Conservation (phyloP, 352 stramenopile species). For the Phytopythium montanum region DNA sequence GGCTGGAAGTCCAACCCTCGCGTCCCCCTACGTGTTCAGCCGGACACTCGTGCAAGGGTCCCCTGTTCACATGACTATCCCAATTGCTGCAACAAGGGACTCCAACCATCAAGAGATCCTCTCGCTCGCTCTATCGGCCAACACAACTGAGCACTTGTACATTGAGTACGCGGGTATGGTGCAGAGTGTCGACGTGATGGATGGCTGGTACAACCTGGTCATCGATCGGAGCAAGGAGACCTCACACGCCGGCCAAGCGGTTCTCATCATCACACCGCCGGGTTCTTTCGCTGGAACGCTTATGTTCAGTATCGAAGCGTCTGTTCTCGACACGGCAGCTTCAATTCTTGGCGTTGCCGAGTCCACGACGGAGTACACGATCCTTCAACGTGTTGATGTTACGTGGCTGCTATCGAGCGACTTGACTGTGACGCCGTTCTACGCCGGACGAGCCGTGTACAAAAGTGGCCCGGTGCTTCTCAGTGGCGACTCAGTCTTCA, state of each 20-base stretch:
- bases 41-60: background rate
- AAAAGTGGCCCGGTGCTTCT: slow-evolving; percentile 22
- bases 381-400: slow-evolving; percentile 19
- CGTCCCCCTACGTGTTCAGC: background rate
- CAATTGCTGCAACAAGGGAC: background rate
- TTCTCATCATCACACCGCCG: slow-evolving; percentile 15
- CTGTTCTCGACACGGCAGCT: slow-evolving; percentile 5
- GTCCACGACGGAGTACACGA: slow-evolving; percentile 7
- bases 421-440: slow-evolving; percentile 2
- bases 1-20: background rate
- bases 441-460: slow-evolving; percentile 18
- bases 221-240: slow-evolving; percentile 7
- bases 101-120: slow-evolving; percentile 9
- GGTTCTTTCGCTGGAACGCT: slow-evolving; percentile 17
- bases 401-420: slow-evolving; percentile 19
- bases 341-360: slow-evolving; percentile 13
- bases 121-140: slow-evolving; percentile 10
- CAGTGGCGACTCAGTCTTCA: slow-evolving; percentile 16
- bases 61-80: background rate
- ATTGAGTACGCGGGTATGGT: slow-evolving; percentile 11
- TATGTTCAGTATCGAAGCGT: slow-evolving; percentile 17
- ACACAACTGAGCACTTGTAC: slow-evolving; percentile 12
- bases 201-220: slow-evolving; percentile 7
- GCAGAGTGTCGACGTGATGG: background rate
- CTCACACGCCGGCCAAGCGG: slow-evolving; percentile 8